A percentile compares a stretch with the other conserved stretches of the same genome.
Evolutionary conservation across 805 yeast genomes (phyloP).

Genomic region (Myxozyma lipomycoides): DNA sequence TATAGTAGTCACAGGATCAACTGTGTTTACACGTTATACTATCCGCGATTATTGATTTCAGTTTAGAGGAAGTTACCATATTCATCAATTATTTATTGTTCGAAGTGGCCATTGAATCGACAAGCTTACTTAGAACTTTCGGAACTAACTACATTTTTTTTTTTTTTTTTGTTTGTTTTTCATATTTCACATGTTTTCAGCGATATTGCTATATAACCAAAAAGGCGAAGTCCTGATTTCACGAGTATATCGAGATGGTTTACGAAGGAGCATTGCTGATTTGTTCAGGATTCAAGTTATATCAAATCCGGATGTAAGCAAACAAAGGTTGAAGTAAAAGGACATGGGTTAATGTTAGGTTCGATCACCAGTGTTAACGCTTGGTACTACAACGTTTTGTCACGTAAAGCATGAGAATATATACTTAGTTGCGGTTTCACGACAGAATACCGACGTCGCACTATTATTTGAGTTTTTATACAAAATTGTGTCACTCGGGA

Average conservation of each 20-base stretch:
- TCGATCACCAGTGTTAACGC: slow-evolving; percentile 71
- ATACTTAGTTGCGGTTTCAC: slow-evolving; percentile 84
- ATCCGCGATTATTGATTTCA: too few relatives aligned
- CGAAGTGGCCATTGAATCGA: too few relatives aligned
- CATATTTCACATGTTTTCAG: slow-evolving; percentile 63
- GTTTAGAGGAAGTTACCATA: too few relatives aligned
- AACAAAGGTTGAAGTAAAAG: neutral
- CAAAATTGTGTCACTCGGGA: slow-evolving; percentile 54
- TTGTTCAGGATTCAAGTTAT: slow-evolving; percentile 92
- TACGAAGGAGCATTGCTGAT: slow-evolving; percentile 74
- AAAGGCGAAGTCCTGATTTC: slow-evolving; percentile 83
- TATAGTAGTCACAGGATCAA: too few relatives aligned
- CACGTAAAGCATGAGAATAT: slow-evolving; percentile 60
- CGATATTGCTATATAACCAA: slow-evolving; percentile 68
- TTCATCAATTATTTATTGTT: too few relatives aligned
- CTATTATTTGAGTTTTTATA: slow-evolving; percentile 73
- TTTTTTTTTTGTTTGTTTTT: neutral
- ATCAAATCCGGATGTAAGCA: slow-evolving; percentile 49
- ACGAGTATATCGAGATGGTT: slow-evolving; percentile 66
- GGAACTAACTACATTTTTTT: too few relatives aligned
- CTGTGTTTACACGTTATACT: too few relatives aligned
- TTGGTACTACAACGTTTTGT: slow-evolving; percentile 89
- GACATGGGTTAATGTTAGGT: slow-evolving; percentile 30
- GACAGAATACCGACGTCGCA: slow-evolving; percentile 84
- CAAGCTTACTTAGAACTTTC: too few relatives aligned